These are phyloP conservation scores for Saccharomyces uvarum DNA, from an alignment of 1,139 yeast species.

Conservation along the genomic window DNA sequence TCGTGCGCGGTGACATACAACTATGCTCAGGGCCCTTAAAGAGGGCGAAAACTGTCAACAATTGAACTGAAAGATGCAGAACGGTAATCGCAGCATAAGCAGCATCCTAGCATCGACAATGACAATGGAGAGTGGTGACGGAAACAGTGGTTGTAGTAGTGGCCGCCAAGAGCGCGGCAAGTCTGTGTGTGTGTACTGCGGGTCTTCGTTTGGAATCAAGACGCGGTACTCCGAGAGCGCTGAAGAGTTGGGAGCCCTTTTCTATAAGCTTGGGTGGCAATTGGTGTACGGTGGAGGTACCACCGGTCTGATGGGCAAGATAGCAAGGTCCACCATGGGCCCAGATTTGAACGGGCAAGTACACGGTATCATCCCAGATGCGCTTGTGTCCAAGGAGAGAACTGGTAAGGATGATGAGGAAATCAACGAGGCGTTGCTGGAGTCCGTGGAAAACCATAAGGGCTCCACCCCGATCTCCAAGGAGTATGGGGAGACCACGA, in stretches of 20 bases:
- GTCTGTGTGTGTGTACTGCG: slow-evolving; percentile 77
- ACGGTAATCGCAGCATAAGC: not conserved
- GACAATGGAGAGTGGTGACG: not conserved
- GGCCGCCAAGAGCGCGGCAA: slow-evolving; percentile 23
- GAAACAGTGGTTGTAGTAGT: not conserved
- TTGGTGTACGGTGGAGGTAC: slow-evolving; percentile 90
- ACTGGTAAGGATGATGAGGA: slow-evolving; percentile 35
- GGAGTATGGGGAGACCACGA: slow-evolving; percentile 69
- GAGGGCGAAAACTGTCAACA: not conserved
- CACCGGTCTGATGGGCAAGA: slow-evolving; percentile 75
- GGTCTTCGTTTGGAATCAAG: slow-evolving; percentile 66
- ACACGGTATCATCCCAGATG: slow-evolving; percentile 81
- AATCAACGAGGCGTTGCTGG: slow-evolving; percentile 42
- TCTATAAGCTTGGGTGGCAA: slow-evolving; percentile 61
- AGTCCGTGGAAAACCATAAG: slow-evolving; percentile 39
- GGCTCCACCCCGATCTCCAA: slow-evolving; percentile 62
- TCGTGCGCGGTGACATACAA: not conserved
- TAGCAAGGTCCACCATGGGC: slow-evolving; percentile 63
- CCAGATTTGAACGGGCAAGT: slow-evolving; percentile 58
- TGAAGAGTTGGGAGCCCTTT: slow-evolving; percentile 45
- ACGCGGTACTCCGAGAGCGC: slow-evolving; percentile 49
- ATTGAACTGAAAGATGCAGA: not conserved
- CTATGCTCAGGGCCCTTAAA: not conserved
- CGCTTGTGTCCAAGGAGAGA: slow-evolving; percentile 69
- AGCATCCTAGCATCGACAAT: not conserved